A percentile compares a stretch with the other conserved stretches of the same genome.
These are phyloP conservation scores for Fusarium luffae DNA, from an alignment of 2,329 filamentous ascomycete species.

Conservation along the genomic window DNA sequence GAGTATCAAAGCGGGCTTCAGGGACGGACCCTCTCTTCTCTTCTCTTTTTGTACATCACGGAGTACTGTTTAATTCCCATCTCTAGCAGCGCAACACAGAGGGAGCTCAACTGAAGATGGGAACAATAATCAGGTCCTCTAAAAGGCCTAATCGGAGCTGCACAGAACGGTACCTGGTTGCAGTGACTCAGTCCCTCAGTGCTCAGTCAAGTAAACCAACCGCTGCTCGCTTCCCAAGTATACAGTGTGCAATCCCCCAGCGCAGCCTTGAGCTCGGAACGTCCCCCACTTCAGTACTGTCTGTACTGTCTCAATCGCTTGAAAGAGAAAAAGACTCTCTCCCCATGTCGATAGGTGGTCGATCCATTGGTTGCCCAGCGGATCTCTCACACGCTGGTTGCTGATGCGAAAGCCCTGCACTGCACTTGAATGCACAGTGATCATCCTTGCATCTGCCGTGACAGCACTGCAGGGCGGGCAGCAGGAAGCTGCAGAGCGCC, in stretches of 20 bases:
- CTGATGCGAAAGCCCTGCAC: slow-evolving; percentile 3
- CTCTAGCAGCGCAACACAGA: slow-evolving; percentile 11
- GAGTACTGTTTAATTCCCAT: slow-evolving; percentile 23
- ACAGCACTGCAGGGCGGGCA: slow-evolving; percentile 14
- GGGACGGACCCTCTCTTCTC: slow-evolving; percentile 21
- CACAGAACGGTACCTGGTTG: background rate
- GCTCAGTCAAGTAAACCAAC: slow-evolving; percentile 18
- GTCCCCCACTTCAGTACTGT: slow-evolving; percentile 21
- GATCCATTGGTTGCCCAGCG: slow-evolving; percentile 28
- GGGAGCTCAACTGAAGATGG: slow-evolving; percentile 14
- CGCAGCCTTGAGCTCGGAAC: slow-evolving; percentile 45
- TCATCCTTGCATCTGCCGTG: slow-evolving; percentile 18
- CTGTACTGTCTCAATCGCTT: slow-evolving; percentile 11
- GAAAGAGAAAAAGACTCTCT: slow-evolving; percentile 16
- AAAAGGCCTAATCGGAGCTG: slow-evolving; percentile 5
- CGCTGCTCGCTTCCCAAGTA: slow-evolving; percentile 29
- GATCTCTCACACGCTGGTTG: slow-evolving; percentile 16
- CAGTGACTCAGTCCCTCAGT: background rate
- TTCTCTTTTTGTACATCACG: background rate
- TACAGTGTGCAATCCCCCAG: slow-evolving; percentile 41
- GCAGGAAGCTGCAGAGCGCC: slow-evolving; percentile 16
- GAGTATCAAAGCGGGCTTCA: slow-evolving; percentile 29
- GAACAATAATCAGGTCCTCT: background rate
- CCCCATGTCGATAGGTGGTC: slow-evolving; percentile 16
- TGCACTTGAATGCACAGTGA: slow-evolving; percentile 8